A percentile compares a stretch with the other conserved stretches of the same genome.
Conservation (phyloP, 805 yeast species). For the Spathaspora hagerdaliae region DNA sequence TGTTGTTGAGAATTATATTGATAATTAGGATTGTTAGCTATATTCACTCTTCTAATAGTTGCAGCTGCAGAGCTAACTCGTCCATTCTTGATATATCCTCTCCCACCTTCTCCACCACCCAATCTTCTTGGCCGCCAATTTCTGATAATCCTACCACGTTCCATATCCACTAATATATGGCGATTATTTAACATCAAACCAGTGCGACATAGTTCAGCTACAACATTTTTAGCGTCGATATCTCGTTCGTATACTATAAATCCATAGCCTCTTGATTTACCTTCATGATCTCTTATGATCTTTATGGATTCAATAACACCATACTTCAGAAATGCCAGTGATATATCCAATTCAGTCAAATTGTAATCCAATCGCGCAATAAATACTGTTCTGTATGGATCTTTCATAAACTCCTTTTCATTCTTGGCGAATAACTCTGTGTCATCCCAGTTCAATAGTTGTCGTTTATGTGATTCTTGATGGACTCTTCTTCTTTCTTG, state of each 20-base stretch:
- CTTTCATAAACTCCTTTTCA: constrained; percentile 34
- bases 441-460: constrained; percentile 30
- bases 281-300: constrained; percentile 32
- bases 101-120: constrained; percentile 94
- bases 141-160: constrained; percentile 61
- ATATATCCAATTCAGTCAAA: constrained; percentile 64
- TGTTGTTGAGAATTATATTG: not conserved
- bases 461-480: constrained; percentile 17
- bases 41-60: constrained; percentile 22
- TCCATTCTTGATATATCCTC: constrained; percentile 50
- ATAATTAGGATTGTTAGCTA: constrained; percentile 10
- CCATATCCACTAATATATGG: constrained; percentile 64
- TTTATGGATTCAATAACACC: constrained; percentile 65
- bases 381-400: constrained; percentile 77
- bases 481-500: constrained; percentile 6
- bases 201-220: constrained; percentile 48
- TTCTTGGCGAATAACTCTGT: constrained; percentile 23
- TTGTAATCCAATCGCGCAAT: constrained; percentile 67
- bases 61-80: constrained; percentile 31
- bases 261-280: constrained; percentile 76
- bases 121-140: constrained; percentile 71
- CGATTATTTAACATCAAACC: constrained; percentile 45
- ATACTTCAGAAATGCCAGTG: constrained; percentile 53
- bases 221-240: constrained; percentile 57
- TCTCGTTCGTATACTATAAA: constrained; percentile 67